phyloP scores from a whole-genome alignment of 169 alveolate genomes.

The Plasmodium knowlesi region DNA sequence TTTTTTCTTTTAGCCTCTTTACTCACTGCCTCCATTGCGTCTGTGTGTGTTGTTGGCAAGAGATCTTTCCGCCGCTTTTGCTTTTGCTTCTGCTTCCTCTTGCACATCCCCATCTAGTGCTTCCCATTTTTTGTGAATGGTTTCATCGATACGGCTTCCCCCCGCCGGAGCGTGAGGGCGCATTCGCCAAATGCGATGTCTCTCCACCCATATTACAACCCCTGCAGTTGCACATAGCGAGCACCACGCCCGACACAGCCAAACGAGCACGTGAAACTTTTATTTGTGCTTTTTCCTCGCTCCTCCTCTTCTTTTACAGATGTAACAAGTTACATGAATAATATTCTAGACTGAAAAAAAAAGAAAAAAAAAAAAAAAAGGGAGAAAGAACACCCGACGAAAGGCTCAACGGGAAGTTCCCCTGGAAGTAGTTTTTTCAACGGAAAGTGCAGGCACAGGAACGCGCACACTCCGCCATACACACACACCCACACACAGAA shows the following conservation, averaged over 20 bases:
- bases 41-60: not conserved
- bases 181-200: too few relatives aligned
- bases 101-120: not conserved
- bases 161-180: too few relatives aligned
- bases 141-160: not conserved
- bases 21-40: not conserved
- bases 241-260: not conserved
- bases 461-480: too few relatives aligned
- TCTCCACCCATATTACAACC: too few relatives aligned
- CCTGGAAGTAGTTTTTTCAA: too few relatives aligned
- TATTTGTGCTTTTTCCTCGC: not conserved
- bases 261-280: not conserved
- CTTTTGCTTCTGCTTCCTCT: not conserved
- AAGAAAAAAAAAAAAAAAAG: too few relatives aligned
- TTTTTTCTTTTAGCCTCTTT: not conserved
- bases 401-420: too few relatives aligned
- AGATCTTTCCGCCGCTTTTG: not conserved
- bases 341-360: constrained; percentile 60
- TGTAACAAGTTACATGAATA: constrained; percentile 26
- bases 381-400: too few relatives aligned
- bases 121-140: not conserved
- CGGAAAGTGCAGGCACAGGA: too few relatives aligned
- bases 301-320: constrained; percentile 59
- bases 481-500: too few relatives aligned
- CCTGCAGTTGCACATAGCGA: not conserved